Percentiles rank a stretch among this genome's conserved stretches.
These are phyloP conservation scores for Fusarium nanum DNA, from an alignment of 2,329 filamentous ascomycete species.

Conservation along the genomic window DNA sequence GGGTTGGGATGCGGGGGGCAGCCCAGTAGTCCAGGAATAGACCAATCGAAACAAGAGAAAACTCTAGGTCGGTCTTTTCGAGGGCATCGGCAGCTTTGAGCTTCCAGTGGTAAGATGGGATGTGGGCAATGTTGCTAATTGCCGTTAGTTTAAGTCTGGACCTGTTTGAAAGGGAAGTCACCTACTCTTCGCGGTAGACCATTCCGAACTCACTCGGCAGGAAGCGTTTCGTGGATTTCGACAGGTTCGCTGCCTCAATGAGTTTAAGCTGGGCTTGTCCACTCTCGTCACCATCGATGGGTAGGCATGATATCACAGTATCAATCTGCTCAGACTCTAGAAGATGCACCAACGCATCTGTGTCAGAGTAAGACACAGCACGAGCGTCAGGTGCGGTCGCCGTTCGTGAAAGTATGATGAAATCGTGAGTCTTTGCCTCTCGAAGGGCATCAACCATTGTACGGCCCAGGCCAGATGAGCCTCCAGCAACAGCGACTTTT, in stretches of 20 bases:
- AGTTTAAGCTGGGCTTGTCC: slow-evolving; percentile 8
- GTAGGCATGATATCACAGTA: not conserved
- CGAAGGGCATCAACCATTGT: not conserved
- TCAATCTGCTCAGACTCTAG: not conserved
- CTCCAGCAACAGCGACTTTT: not conserved
- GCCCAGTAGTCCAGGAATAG: not conserved
- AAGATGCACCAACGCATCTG: fast-evolving
- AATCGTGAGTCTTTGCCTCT: not conserved
- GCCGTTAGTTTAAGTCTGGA: not conserved
- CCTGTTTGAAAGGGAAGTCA: fast-evolving
- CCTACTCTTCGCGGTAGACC: not conserved
- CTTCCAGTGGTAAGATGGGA: slow-evolving; percentile 1
- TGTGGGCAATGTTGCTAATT: not conserved
- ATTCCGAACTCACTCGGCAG: slow-evolving; percentile 5
- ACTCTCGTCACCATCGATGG: not conserved
- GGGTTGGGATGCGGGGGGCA: not conserved
- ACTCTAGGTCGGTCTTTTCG: not conserved
- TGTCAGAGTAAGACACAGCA: not conserved
- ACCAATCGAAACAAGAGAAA: not conserved
- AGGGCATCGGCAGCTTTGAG: not conserved
- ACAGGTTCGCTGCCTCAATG: not conserved
- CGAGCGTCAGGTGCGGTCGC: not conserved
- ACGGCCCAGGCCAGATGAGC: slow-evolving; percentile 1
- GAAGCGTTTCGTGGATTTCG: not conserved
- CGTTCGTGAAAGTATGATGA: not conserved